Evolutionary conservation across 2,329 filamentous ascomycete genomes (phyloP).

Genomic region (Fonsecaea nubica): DNA sequence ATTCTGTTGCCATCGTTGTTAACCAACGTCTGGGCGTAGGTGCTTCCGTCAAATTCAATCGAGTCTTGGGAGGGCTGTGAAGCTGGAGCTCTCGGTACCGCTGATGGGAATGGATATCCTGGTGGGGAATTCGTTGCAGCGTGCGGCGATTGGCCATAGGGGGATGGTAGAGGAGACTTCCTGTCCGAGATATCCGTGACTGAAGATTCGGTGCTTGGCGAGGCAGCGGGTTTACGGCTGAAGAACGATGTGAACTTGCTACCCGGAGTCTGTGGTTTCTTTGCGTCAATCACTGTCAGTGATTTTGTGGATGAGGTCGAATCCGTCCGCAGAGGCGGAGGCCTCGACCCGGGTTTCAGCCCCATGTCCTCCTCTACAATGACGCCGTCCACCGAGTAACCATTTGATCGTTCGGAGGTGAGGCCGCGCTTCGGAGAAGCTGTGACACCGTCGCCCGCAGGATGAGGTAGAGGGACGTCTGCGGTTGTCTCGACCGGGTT

Average conservation of each 20-base stretch:
- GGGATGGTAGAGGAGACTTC: constrained; percentile 65
- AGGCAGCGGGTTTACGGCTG: constrained; percentile 66
- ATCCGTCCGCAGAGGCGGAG: constrained; percentile 54
- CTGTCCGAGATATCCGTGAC: constrained; percentile 69
- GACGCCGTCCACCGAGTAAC: constrained; percentile 25
- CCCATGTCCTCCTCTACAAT: constrained; percentile 47
- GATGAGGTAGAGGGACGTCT: constrained; percentile 22
- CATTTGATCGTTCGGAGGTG: constrained; percentile 26
- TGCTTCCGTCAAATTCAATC: constrained; percentile 53
- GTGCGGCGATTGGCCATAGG: constrained; percentile 51
- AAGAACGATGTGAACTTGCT: constrained; percentile 71
- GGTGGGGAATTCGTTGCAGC: constrained; percentile 43
- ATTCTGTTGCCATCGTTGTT: constrained; percentile 63
- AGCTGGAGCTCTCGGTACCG: constrained; percentile 46
- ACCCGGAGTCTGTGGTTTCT: constrained; percentile 59
- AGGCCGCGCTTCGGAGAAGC: constrained; percentile 20
- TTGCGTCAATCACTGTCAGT: constrained; percentile 45
- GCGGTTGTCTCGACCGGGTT: constrained; percentile 15
- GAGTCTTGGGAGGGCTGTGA: constrained; percentile 49
- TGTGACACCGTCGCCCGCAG: constrained; percentile 7
- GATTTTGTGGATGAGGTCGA: constrained; percentile 48
- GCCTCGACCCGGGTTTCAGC: constrained; percentile 50
- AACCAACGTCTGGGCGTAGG: constrained; percentile 46
- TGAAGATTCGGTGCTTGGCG: constrained; percentile 63
- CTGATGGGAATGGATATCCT: constrained; percentile 35